Percentiles rank a stretch among this genome's conserved stretches.
Conservation (phyloP, 306 rosid genomes). For the Crataegus laevigata region DNA sequence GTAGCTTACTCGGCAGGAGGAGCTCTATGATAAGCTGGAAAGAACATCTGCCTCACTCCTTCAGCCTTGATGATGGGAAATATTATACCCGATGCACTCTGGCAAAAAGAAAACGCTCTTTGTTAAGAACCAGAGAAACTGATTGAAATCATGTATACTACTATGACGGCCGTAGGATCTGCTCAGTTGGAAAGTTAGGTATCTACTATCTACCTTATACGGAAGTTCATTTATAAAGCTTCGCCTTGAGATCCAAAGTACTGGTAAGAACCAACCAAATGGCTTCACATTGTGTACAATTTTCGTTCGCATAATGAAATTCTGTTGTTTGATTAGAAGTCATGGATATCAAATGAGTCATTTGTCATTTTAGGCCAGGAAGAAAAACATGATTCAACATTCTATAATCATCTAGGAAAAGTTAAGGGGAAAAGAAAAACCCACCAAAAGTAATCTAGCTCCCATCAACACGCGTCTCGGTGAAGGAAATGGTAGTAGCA, state of each 20-base stretch:
- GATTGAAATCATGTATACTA: not conserved
- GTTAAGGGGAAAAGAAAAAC: conserved; percentile 1
- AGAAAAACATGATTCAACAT: not conserved
- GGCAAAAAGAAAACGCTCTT: not conserved
- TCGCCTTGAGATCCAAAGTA: not conserved
- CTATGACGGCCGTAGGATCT: not conserved
- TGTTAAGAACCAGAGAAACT: not conserved
- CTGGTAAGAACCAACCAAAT: not conserved
- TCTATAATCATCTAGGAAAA: not conserved
- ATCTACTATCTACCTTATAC: not conserved
- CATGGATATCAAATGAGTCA: not conserved
- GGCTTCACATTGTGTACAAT: not conserved
- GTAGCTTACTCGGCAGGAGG: conserved; percentile 7
- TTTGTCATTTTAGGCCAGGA: not conserved
- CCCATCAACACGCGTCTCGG: conserved; percentile 46
- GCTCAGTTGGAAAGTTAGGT: not conserved
- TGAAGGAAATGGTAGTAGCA: conserved; percentile 62
- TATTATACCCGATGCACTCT: conserved; percentile 46
- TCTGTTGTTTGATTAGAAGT: not conserved
- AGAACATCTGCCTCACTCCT: conserved; percentile 42
- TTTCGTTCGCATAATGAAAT: not conserved
- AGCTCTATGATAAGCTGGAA: conserved; percentile 34
- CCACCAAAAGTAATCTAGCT: conserved; percentile 49
- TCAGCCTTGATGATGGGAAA: conserved; percentile 52
- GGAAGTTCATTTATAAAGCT: not conserved